These are phyloP conservation scores for Articulospora tetracladia DNA, from an alignment of 495 filamentous ascomycete species.

Conservation along the genomic window DNA sequence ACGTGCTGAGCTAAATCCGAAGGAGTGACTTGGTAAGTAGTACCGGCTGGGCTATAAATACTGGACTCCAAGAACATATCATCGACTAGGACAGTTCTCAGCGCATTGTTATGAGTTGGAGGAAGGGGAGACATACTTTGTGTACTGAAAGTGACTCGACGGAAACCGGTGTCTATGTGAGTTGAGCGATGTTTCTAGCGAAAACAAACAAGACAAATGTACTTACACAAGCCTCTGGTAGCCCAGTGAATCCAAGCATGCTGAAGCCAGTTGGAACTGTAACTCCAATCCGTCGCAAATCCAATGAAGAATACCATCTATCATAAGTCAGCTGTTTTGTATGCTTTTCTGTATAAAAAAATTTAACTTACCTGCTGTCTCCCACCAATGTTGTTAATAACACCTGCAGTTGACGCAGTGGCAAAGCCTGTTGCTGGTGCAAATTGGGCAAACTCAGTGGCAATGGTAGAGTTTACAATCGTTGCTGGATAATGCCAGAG, in stretches of 20 bases:
- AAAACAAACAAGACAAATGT: conserved; percentile 43
- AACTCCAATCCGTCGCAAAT: conserved; percentile 53
- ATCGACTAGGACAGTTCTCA: conserved; percentile 51
- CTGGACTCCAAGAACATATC: conserved; percentile 58
- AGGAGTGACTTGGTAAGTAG: conserved; percentile 46
- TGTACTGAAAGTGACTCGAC: conserved; percentile 10
- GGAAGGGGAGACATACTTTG: conserved; percentile 1
- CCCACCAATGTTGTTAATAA: conserved; percentile 56
- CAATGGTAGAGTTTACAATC: conserved; percentile 48
- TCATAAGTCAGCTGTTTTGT: conserved; percentile 42
- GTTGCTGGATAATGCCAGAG: conserved; percentile 56
- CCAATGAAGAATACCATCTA: conserved; percentile 60
- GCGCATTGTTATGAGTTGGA: not conserved
- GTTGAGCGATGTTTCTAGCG: too few species aligned
- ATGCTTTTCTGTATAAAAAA: conserved; percentile 23
- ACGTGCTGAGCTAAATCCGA: conserved; percentile 45
- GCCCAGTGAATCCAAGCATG: conserved; percentile 65
- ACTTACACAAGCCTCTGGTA: conserved; percentile 50
- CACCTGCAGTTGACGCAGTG: conserved; percentile 39
- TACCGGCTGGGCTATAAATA: conserved; percentile 44
- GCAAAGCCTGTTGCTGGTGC: conserved; percentile 29
- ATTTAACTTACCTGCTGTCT: conserved; percentile 50
- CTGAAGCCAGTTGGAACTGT: conserved; percentile 51
- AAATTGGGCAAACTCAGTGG: conserved; percentile 52
- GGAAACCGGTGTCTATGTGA: conserved; percentile 38